These are phyloP conservation scores for Aspergillus puulaauensis DNA, from an alignment of 2,329 filamentous ascomycete genomes.

Conservation along the genomic window DNA sequence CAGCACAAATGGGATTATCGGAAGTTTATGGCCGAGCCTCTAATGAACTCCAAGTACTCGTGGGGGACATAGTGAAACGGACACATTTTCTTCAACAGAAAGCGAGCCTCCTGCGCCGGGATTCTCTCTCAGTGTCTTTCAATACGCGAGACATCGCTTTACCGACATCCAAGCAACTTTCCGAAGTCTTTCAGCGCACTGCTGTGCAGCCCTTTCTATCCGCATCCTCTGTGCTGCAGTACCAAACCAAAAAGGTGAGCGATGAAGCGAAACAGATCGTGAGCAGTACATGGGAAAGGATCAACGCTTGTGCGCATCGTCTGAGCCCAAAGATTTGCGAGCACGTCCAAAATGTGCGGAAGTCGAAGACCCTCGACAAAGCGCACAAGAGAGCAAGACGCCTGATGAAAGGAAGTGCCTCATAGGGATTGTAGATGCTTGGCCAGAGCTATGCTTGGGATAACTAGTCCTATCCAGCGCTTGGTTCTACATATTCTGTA, in stretches of 20 bases:
- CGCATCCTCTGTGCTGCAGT: slow-evolving; percentile 32
- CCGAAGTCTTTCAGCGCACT: slow-evolving; percentile 30
- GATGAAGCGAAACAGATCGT: slow-evolving; percentile 28
- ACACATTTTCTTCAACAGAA: slow-evolving; percentile 34
- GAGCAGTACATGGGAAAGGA: slow-evolving; percentile 27
- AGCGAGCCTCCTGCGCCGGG: slow-evolving; percentile 25
- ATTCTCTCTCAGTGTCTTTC: slow-evolving; percentile 23
- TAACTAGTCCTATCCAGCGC: not conserved
- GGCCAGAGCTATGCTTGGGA: not conserved
- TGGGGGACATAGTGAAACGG: slow-evolving; percentile 38
- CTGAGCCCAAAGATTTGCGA: slow-evolving; percentile 29
- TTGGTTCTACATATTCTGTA: not conserved
- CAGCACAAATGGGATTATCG: slow-evolving; percentile 38
- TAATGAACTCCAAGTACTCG: slow-evolving; percentile 38
- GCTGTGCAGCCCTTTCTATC: slow-evolving; percentile 31
- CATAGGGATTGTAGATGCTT: slow-evolving; percentile 7
- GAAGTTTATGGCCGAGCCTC: slow-evolving; percentile 39
- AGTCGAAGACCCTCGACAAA: slow-evolving; percentile 29
- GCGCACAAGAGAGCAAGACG: slow-evolving; percentile 36
- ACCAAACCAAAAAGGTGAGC: slow-evolving; percentile 28
- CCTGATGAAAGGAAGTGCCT: slow-evolving; percentile 25
- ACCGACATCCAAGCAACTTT: slow-evolving; percentile 35
- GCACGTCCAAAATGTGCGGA: slow-evolving; percentile 27
- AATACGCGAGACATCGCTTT: slow-evolving; percentile 26
- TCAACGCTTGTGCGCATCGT: slow-evolving; percentile 23